phyloP scores from a whole-genome alignment of 176 grass and related monocot species.

The Typha latifolia region DNA sequence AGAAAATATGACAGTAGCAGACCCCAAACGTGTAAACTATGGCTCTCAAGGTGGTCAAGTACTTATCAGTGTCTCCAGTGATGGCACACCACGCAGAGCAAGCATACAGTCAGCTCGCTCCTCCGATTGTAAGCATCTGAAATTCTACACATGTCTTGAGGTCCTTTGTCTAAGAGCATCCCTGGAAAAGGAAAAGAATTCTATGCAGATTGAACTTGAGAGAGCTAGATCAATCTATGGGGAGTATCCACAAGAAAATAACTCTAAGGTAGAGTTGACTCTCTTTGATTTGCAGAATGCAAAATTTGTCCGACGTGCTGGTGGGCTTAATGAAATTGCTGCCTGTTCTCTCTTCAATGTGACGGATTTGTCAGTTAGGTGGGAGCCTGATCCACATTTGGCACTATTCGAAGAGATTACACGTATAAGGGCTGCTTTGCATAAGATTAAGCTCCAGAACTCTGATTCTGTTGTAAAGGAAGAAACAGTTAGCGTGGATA shows the following conservation, averaged over 20 bases:
- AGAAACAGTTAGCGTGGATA: slow-evolving; percentile 41
- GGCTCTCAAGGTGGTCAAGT: slow-evolving; percentile 81
- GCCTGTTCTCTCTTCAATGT: slow-evolving; percentile 79
- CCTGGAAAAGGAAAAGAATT: slow-evolving; percentile 83
- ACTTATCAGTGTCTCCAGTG: slow-evolving; percentile 46
- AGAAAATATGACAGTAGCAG: slow-evolving; percentile 71
- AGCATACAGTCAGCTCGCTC: slow-evolving; percentile 41
- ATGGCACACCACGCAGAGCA: slow-evolving; percentile 65
- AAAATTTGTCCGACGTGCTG: slow-evolving; percentile 83
- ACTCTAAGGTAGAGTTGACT: slow-evolving; percentile 35
- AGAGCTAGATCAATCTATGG: slow-evolving; percentile 48
- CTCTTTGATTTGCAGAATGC: slow-evolving; percentile 70
- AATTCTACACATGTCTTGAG: slow-evolving; percentile 73
- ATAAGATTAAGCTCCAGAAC: slow-evolving; percentile 52
- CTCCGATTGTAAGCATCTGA: slow-evolving; percentile 53
- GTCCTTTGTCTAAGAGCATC: slow-evolving; percentile 44
- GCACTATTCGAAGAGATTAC: slow-evolving; percentile 63
- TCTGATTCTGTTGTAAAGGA: slow-evolving; percentile 54
- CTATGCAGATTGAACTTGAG: slow-evolving; percentile 73
- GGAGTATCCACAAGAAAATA: slow-evolving; percentile 53
- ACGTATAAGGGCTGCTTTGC: slow-evolving; percentile 55
- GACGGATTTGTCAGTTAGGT: slow-evolving; percentile 57
- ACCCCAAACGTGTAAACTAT: slow-evolving; percentile 91
- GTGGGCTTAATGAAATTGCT: slow-evolving; percentile 53
- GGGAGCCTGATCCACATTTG: slow-evolving; percentile 85